Percentiles rank a stretch among this genome's conserved stretches.
Conservation (phyloP, 148 eudicot genomes). For the Nepenthes mirabilis region DNA sequence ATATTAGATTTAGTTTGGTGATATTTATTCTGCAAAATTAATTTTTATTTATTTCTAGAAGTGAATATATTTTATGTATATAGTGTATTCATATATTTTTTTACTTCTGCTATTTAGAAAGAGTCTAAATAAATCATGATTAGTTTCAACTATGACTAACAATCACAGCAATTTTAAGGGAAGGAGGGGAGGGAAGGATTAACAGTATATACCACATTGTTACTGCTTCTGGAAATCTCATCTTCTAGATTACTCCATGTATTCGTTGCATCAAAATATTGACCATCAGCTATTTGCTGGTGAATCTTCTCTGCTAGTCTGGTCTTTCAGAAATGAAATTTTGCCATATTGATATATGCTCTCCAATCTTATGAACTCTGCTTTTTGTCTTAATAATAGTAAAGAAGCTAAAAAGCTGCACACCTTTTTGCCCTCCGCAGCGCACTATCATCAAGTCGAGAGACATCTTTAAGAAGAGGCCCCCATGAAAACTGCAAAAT, state of each 20-base stretch:
- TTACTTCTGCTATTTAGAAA: too few species aligned
- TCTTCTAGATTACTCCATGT: slow-evolving; percentile 50
- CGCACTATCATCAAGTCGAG: slow-evolving; percentile 68
- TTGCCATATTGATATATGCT: not conserved
- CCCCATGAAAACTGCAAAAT: slow-evolving; percentile 70
- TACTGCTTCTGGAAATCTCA: slow-evolving; percentile 27
- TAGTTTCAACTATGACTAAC: too few species aligned
- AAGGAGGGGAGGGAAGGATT: too few species aligned
- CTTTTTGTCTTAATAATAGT: not conserved
- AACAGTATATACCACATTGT: slow-evolving; percentile 34
- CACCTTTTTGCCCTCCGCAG: slow-evolving; percentile 43
- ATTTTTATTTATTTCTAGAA: too few species aligned
- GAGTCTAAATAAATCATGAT: too few species aligned
- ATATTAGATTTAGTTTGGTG: too few species aligned
- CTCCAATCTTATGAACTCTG: not conserved
- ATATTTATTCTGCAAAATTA: too few species aligned
- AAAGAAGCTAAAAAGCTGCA: not conserved
- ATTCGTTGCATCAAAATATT: slow-evolving; percentile 42
- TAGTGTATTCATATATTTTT: too few species aligned
- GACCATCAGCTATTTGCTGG: slow-evolving; percentile 37
- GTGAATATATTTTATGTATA: too few species aligned
- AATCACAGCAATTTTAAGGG: too few species aligned
- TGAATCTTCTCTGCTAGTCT: slow-evolving; percentile 51
- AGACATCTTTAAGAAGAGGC: slow-evolving; percentile 68
- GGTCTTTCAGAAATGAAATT: too few species aligned